Evolutionary conservation across 768 basidiomycete genomes (phyloP), one percentile per base, ranked within the genome.

Genomic region (Pulveroboletus sp.): DNA sequence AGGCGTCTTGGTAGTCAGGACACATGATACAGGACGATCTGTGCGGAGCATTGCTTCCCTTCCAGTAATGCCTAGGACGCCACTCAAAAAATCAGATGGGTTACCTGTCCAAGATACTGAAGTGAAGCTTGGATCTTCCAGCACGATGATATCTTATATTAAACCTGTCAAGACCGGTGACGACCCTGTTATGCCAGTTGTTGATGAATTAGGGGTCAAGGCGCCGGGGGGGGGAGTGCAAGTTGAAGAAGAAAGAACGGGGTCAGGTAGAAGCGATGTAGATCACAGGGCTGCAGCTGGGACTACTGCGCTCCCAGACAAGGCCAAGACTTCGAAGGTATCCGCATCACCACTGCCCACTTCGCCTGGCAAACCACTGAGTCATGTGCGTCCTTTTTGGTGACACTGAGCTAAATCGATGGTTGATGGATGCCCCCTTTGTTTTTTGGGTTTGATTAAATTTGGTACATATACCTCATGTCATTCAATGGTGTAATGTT

Each of bases 371-470:
- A 83, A 81, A 66, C 83, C 87, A 58, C 70, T 89, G 75, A 83
- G 79, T 71, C 88, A 91, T 82, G 88, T 91, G 81, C 86, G 88
- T 89, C 78, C 79, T 76, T 80, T 82, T 76, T 74, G 84, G 82
- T 81, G 74, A 73, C 69, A 80, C 64, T 67, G 63, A 67, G 68
- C 57, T 62, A 65, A 71, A 75, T 68, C 49, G 65, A 69, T 76
- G 73, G 76, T 82, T 71, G 67, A 70, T 62, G 60, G 60, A 53
- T 58, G 28, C 49, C 38, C 32, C 56, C 50, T 54, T 41, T 43
- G 35, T 50, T 55, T 53, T 26, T 49, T 51, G 48, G 39, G 18
- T 40, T 50, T 44, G 45, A 26, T 50, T 54, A 46, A 48, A 52
- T 39, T 51, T 55, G 59, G 53, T 60, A 56, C 61, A 56, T 57